A percentile compares a stretch with the other conserved stretches of the same genome.
phyloP scores from a whole-genome alignment of 2,329 filamentous ascomycete genomes.

The Alternaria solani region DNA sequence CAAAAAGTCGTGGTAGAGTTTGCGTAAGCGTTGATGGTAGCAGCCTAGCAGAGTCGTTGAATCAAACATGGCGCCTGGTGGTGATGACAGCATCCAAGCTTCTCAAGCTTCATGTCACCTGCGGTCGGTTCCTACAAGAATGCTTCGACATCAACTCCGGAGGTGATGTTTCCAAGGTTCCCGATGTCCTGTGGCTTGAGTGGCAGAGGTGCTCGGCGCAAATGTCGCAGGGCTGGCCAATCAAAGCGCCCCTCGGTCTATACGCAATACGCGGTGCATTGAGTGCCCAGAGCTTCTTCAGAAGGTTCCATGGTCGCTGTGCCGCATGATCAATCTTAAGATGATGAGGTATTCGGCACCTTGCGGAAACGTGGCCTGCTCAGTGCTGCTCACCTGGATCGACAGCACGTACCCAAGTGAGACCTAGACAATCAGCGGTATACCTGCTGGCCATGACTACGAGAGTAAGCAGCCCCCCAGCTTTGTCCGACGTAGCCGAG shows the following conservation, averaged over 20 bases:
- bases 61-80: background rate
- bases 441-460: background rate
- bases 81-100: conserved; percentile 6
- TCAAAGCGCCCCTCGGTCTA: background rate
- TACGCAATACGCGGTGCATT: conserved; percentile 10
- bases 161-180: background rate
- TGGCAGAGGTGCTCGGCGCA: conserved; percentile 4
- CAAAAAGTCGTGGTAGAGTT: background rate
- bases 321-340: background rate
- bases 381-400: background rate
- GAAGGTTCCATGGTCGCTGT: background rate
- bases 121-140: background rate
- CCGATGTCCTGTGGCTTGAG: background rate
- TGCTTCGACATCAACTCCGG: background rate
- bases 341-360: conserved; percentile 5
- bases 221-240: conserved; percentile 15
- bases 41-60: background rate
- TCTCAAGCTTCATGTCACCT: conserved; percentile 7
- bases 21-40: background rate
- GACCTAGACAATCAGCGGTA: conserved; percentile 2
- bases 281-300: background rate
- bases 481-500: conserved; percentile 15
- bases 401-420: background rate
- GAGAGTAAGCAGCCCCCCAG: conserved; percentile 15
- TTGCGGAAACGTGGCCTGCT: conserved; percentile 5